Conservation (phyloP, 2,329 filamentous ascomycete genomes). For the Elsinoe perseae region DNA sequence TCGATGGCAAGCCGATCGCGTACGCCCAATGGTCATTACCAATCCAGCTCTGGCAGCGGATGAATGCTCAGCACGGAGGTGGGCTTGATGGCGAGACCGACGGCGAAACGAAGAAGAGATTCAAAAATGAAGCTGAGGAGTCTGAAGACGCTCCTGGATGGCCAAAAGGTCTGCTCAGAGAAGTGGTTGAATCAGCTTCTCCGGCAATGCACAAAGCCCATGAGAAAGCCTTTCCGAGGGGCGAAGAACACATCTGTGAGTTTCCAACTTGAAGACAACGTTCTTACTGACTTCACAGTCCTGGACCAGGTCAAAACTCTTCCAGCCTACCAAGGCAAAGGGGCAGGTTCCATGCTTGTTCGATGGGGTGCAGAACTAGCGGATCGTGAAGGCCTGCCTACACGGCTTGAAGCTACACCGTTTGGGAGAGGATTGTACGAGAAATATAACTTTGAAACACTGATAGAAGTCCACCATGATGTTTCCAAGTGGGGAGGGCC, state of each 20-base stretch:
- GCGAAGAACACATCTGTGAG: conserved; percentile 2
- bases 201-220: not conserved
- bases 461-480: conserved; percentile 5
- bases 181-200: not conserved
- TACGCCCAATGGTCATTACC: conserved; percentile 7
- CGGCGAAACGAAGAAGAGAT: not conserved
- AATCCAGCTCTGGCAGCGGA: not conserved
- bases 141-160: not conserved
- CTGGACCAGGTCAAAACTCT: conserved; percentile 29
- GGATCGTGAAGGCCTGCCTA: conserved; percentile 27
- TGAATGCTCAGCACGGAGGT: not conserved
- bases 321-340: conserved; percentile 34
- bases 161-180: not conserved
- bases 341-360: conserved; percentile 34
- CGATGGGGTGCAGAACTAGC: conserved; percentile 33
- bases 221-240: not conserved
- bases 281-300: conserved; percentile 18
- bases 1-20: not conserved
- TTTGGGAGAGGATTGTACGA: conserved; percentile 28
- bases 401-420: conserved; percentile 13
- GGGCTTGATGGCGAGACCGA: not conserved
- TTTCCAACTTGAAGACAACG: not conserved
- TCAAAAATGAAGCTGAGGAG: not conserved
- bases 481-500: conserved; percentile 2
- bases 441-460: conserved; percentile 26